These are phyloP conservation scores for Psilocybe cyanescens DNA, from an alignment of 768 basidiomycete species.

Conservation along the genomic window DNA sequence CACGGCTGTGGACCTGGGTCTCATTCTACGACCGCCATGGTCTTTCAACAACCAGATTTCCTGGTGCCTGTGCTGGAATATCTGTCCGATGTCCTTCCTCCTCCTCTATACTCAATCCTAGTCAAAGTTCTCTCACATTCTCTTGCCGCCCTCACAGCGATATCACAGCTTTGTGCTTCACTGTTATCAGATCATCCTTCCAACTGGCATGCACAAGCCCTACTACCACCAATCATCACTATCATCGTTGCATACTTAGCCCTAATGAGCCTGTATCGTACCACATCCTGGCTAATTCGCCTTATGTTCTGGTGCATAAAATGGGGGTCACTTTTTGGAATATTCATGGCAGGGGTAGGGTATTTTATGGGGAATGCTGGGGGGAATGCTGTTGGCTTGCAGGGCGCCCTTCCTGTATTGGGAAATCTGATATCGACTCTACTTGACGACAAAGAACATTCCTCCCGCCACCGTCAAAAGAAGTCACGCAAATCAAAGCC, in stretches of 20 bases:
- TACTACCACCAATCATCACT: conserved; percentile 77
- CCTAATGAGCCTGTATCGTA: conserved; percentile 77
- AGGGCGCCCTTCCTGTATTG: conserved; percentile 41
- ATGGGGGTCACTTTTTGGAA: conserved; percentile 69
- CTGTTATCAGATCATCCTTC: conserved; percentile 54
- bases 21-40: neutral
- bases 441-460: conserved; percentile 29
- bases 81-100: conserved; percentile 57
- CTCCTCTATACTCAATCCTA: conserved; percentile 55
- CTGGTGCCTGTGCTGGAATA: conserved; percentile 59
- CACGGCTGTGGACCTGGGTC: neutral
- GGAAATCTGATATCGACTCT: conserved; percentile 36
- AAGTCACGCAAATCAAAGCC: conserved; percentile 21
- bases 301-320: conserved; percentile 72
- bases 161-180: conserved; percentile 50
- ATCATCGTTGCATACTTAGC: conserved; percentile 77
- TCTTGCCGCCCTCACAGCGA: conserved; percentile 51
- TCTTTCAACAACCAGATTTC: conserved; percentile 36
- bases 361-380: conserved; percentile 51
- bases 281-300: conserved; percentile 74
- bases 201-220: conserved; percentile 68
- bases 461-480: conserved; percentile 3
- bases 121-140: conserved; percentile 54
- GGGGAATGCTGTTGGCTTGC: conserved; percentile 34
- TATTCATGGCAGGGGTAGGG: conserved; percentile 54